Evolutionary conservation across 176 grass and related monocot genomes (phyloP).

Genomic region (Phyllostachys edulis): DNA sequence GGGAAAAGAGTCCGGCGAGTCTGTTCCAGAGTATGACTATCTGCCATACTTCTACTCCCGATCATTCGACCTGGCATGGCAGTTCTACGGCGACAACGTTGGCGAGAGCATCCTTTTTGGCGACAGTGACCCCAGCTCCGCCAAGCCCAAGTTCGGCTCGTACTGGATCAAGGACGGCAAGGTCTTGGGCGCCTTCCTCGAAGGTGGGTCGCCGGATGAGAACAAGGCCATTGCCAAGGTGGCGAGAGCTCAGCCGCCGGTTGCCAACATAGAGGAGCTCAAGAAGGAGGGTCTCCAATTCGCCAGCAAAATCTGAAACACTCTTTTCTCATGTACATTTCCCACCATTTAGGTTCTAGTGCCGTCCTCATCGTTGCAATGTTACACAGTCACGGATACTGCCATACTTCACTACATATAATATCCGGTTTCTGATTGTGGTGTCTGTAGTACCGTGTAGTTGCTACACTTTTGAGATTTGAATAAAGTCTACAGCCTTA

Average conservation of each 20-base stretch:
- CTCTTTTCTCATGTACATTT: constrained; percentile 18
- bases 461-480: not conserved
- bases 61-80: constrained; percentile 84
- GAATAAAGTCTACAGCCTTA: constrained; percentile 31
- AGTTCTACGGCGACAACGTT: constrained; percentile 94
- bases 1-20: constrained; percentile 60
- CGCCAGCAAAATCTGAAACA: constrained; percentile 68
- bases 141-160: constrained; percentile 85
- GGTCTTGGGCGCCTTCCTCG: constrained; percentile 78
- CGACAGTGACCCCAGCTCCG: constrained; percentile 54
- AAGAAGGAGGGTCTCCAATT: constrained; percentile 66
- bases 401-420: not conserved
- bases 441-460: constrained; percentile 12
- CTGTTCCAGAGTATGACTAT: constrained; percentile 69
- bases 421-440: constrained; percentile 7
- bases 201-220: constrained; percentile 81
- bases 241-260: constrained; percentile 62
- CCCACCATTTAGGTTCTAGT: not conserved
- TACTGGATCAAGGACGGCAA: constrained; percentile 97
- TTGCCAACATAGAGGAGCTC: constrained; percentile 46
- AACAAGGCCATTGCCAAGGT: constrained; percentile 82
- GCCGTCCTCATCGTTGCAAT: not conserved
- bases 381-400: not conserved
- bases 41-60: constrained; percentile 96
- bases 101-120: constrained; percentile 80